Percentiles rank a stretch among this genome's conserved stretches.
phyloP scores from a whole-genome alignment of 352 stramenopile genomes.

The Aphanomyces cochlioides region DNA sequence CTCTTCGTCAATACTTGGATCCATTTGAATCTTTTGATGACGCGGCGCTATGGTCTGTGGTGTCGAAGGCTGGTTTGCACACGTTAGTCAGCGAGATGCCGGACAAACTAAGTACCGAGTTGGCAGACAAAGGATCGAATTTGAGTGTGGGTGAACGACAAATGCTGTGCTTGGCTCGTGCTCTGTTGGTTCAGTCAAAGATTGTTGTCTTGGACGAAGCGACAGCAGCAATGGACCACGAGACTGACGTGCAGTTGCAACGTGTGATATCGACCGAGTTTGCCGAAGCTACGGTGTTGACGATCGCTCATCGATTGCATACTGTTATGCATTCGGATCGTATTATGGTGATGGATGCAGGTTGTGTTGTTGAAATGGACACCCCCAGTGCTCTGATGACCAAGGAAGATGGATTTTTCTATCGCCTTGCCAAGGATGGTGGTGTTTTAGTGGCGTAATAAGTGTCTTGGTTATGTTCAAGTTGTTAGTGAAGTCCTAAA shows the following conservation, averaged over 20 bases:
- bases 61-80: too few species aligned
- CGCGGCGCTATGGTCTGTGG: too few species aligned
- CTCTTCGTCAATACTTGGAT: conserved; percentile 72
- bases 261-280: conserved; percentile 71
- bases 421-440: conserved; percentile 27
- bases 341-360: conserved; percentile 89
- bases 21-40: conserved; percentile 32
- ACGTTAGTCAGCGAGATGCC: too few species aligned
- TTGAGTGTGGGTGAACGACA: conserved; percentile 77
- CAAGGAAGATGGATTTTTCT: conserved; percentile 30
- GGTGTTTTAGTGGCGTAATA: not conserved
- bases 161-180: conserved; percentile 69
- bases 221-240: conserved; percentile 38
- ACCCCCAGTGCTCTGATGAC: conserved; percentile 52
- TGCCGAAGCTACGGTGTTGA: conserved; percentile 78
- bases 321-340: conserved; percentile 92
- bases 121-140: conserved; percentile 48
- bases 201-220: conserved; percentile 79
- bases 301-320: conserved; percentile 90
- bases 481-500: too few species aligned
- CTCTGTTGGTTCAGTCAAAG: conserved; percentile 82
- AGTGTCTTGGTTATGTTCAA: too few species aligned
- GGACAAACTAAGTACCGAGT: conserved; percentile 32
- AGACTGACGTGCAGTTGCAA: conserved; percentile 49
- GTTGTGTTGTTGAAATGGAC: conserved; percentile 65